Conservation (phyloP, 169 alveolate species). For the Eimeria tenella region DNA sequence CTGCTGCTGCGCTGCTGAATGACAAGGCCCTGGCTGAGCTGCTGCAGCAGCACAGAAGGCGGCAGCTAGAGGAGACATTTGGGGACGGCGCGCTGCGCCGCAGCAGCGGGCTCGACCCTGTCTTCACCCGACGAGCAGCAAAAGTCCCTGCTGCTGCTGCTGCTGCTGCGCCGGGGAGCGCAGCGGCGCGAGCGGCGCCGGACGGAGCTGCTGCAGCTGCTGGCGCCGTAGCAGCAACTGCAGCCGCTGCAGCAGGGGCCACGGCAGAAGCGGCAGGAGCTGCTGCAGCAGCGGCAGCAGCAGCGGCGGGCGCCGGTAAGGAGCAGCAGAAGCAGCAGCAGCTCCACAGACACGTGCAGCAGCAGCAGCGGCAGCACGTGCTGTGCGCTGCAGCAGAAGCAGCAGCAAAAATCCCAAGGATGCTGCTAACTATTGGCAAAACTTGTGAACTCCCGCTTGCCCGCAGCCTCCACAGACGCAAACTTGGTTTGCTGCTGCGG, state of each 20-base stretch:
- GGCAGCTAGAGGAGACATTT: slow-evolving; percentile 41
- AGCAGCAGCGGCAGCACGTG: slow-evolving; percentile 12
- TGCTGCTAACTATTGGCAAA: slow-evolving; percentile 19
- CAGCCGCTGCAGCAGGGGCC: not conserved
- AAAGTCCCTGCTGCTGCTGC: slow-evolving; percentile 6
- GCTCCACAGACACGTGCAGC: not conserved
- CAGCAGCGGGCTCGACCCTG: slow-evolving; percentile 41
- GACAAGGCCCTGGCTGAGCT: slow-evolving; percentile 32
- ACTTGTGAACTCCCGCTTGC: slow-evolving; percentile 39
- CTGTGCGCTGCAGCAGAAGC: slow-evolving; percentile 53
- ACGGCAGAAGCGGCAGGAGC: not conserved
- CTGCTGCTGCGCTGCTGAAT: slow-evolving; percentile 58
- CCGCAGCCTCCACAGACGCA: not conserved
- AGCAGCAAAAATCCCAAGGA: slow-evolving; percentile 1
- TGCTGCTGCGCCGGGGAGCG: not conserved
- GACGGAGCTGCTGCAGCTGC: slow-evolving; percentile 12
- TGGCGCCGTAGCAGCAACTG: not conserved
- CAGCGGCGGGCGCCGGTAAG: not conserved
- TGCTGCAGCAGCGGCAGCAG: not conserved
- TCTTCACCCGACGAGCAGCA: slow-evolving; percentile 35
- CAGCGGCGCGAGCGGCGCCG: not conserved
- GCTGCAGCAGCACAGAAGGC: slow-evolving; percentile 65
- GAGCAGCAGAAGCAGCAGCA: not conserved
- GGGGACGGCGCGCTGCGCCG: not conserved
- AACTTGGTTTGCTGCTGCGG: slow-evolving; percentile 44